Base-by-base conservation (phyloP, 352 stramenopile species). In the Pythium monospermum region DNA sequence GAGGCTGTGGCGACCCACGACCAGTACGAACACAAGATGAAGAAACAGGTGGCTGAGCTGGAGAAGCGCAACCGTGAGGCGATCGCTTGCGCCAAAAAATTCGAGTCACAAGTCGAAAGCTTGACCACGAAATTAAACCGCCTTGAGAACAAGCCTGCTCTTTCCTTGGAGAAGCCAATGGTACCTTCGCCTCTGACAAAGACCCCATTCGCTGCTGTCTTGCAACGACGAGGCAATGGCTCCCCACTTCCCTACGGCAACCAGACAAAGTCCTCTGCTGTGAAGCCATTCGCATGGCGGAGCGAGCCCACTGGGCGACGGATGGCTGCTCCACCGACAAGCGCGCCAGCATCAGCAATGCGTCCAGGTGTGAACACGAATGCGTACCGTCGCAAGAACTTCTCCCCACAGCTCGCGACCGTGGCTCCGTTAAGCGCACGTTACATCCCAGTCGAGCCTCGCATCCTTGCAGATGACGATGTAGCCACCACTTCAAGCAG, bases 281-380 rank as follows among this genome's bases (percentile, higher is more conserved):
- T 39, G 13, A 50, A 61, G 28, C 48, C 55, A 4, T 63, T 57
- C 30, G 40, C 48, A 3, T 57, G 54, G 54, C 35, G 54, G 30
- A 40, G 33, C n/a, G 22, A 42, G 6, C 33, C 15, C 12, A 32
- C n/a, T 15, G 46, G 11, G 10, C 46, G 22, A 21, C 30, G 4
- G 31, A 40, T 22, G 27, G 1, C 22, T 2, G n/a, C 41, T 23
- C 25, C 23, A 48, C 41, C 41, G 22, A n/a, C n/a, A n/a, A n/a
- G n/a, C n/a, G n/a, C n/a, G n/a, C n/a, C n/a, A n/a, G n/a, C n/a
- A n/a, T 23, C 26, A 23, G 5, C 30, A 32, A 28, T 6, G 21
- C 26, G 23, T 16, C 3, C 31, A 6, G 13, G 22, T 3, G 0
- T 23, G 28, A 4, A n/a, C n/a, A 4, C 12, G 2, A 53, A 27